These are phyloP conservation scores for Microcera coccophila DNA, from an alignment of 2,329 filamentous ascomycete species.

Conservation along the genomic window DNA sequence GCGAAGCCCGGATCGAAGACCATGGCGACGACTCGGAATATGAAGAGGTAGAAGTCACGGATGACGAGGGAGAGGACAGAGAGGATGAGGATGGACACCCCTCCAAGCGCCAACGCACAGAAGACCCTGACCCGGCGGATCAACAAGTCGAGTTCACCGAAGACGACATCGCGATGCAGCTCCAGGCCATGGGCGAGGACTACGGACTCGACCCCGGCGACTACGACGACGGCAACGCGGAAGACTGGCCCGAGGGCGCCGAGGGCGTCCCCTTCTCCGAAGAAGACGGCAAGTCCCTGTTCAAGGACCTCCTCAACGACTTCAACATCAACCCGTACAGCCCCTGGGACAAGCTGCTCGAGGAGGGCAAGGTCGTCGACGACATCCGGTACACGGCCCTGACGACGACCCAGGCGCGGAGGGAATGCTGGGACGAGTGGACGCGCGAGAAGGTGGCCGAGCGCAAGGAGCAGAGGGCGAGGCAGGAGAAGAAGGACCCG, in stretches of 20 bases:
- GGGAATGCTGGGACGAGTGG: slow-evolving; percentile 83
- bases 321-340: slow-evolving; percentile 79
- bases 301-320: slow-evolving; percentile 83
- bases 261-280: slow-evolving; percentile 68
- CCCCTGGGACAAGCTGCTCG: slow-evolving; percentile 85
- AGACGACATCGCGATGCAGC: slow-evolving; percentile 88
- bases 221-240: slow-evolving; percentile 62
- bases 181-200: slow-evolving; percentile 84
- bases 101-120: slow-evolving; percentile 65
- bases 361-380: slow-evolving; percentile 75
- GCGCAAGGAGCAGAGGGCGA: slow-evolving; percentile 68
- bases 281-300: slow-evolving; percentile 72
- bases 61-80: slow-evolving; percentile 43
- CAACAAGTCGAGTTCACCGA: slow-evolving; percentile 77
- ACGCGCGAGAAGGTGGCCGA: slow-evolving; percentile 69
- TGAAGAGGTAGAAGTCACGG: slow-evolving; percentile 63
- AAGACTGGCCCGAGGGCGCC: slow-evolving; percentile 65
- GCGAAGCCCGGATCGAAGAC: slow-evolving; percentile 2
- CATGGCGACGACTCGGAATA: slow-evolving; percentile 62
- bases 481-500: slow-evolving; percentile 77
- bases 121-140: slow-evolving; percentile 49
- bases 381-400: slow-evolving; percentile 85
- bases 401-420: slow-evolving; percentile 73
- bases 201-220: slow-evolving; percentile 75
- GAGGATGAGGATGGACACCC: slow-evolving; percentile 41